A percentile compares a stretch with the other conserved stretches of the same genome.
Evolutionary conservation across 495 filamentous ascomycete species (phyloP).

Genomic region (Aspergillus taichungensis): DNA sequence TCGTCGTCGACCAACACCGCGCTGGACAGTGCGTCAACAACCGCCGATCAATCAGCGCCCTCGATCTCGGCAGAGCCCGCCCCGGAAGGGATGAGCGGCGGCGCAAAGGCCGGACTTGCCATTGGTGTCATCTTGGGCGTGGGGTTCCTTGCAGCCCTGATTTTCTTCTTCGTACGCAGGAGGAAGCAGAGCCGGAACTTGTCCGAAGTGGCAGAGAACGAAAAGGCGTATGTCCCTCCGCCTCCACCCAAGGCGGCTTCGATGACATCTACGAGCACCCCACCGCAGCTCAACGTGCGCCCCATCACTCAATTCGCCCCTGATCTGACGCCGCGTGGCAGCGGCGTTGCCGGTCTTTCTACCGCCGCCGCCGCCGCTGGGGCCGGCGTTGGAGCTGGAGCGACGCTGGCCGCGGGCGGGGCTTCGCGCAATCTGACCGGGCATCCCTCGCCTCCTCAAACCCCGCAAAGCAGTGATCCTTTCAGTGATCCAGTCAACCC

Average conservation of each 20-base stretch:
- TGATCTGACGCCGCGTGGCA: slow-evolving; percentile 41
- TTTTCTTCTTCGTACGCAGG: slow-evolving; percentile 60
- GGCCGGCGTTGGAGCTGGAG: slow-evolving; percentile 20
- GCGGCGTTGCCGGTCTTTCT: slow-evolving; percentile 23
- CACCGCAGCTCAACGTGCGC: slow-evolving; percentile 76
- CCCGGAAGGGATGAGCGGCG: slow-evolving; percentile 46
- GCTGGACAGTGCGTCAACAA: slow-evolving; percentile 9
- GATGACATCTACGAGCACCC: slow-evolving; percentile 40
- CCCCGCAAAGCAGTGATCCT: slow-evolving; percentile 36
- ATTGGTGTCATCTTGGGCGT: slow-evolving; percentile 67
- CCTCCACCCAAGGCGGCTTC: slow-evolving; percentile 18
- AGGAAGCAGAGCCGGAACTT: slow-evolving; percentile 37
- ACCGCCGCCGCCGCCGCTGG: not conserved
- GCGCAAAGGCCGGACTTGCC: slow-evolving; percentile 74
- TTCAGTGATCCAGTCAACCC: slow-evolving; percentile 44
- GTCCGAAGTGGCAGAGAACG: slow-evolving; percentile 46
- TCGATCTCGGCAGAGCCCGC: slow-evolving; percentile 13
- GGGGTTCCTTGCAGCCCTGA: slow-evolving; percentile 47
- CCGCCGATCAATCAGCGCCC: slow-evolving; percentile 6
- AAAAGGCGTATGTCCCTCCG: slow-evolving; percentile 39
- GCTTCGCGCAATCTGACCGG: slow-evolving; percentile 31
- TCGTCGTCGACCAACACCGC: slow-evolving; percentile 13
- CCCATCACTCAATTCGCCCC: slow-evolving; percentile 85
- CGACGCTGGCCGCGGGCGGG: slow-evolving; percentile 14
- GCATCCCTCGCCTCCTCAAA: slow-evolving; percentile 25